Percentiles rank a stretch among this genome's conserved stretches.
These are phyloP conservation scores for Penicillium hesseltinei DNA, from an alignment of 2,329 filamentous ascomycete genomes.

Conservation along the genomic window DNA sequence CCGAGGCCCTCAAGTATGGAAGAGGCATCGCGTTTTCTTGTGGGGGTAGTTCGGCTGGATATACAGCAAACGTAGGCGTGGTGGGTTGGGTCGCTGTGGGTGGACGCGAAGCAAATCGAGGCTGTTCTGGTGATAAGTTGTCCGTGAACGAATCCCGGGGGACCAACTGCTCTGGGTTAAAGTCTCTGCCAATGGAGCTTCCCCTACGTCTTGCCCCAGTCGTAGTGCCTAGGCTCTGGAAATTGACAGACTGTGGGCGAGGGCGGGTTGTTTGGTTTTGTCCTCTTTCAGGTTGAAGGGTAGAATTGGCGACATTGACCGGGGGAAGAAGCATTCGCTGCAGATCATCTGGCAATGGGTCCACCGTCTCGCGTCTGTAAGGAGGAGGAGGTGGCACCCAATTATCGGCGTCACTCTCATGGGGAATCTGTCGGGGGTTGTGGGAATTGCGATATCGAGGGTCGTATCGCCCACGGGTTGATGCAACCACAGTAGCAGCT, in stretches of 20 bases:
- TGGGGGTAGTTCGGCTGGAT: slow-evolving; percentile 10
- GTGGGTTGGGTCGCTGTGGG: slow-evolving; percentile 6
- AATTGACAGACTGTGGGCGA: slow-evolving; percentile 25
- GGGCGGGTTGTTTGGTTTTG: slow-evolving; percentile 24
- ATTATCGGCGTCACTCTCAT: slow-evolving; percentile 84
- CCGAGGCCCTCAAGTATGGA: slow-evolving; percentile 16
- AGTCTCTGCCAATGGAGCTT: slow-evolving; percentile 15
- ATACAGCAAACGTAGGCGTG: slow-evolving; percentile 17
- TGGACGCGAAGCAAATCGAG: background rate
- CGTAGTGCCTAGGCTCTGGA: slow-evolving; percentile 32
- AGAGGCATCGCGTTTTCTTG: slow-evolving; percentile 8
- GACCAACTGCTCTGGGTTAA: slow-evolving; percentile 11
- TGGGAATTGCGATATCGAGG: slow-evolving; percentile 40
- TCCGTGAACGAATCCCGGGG: background rate
- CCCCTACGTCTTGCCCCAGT: slow-evolving; percentile 22
- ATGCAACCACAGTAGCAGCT: slow-evolving; percentile 71
- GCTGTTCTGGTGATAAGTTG: background rate
- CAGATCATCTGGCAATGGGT: slow-evolving; percentile 40
- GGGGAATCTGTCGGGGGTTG: slow-evolving; percentile 62
- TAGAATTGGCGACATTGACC: slow-evolving; percentile 11
- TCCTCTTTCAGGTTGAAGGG: slow-evolving; percentile 16
- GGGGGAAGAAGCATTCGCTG: slow-evolving; percentile 32
- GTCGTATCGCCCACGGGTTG: slow-evolving; percentile 66
- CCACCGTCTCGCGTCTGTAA: slow-evolving; percentile 51
- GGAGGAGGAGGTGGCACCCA: slow-evolving; percentile 85